Conservation (phyloP, 495 filamentous ascomycete species). For the Tuber brumale region DNA sequence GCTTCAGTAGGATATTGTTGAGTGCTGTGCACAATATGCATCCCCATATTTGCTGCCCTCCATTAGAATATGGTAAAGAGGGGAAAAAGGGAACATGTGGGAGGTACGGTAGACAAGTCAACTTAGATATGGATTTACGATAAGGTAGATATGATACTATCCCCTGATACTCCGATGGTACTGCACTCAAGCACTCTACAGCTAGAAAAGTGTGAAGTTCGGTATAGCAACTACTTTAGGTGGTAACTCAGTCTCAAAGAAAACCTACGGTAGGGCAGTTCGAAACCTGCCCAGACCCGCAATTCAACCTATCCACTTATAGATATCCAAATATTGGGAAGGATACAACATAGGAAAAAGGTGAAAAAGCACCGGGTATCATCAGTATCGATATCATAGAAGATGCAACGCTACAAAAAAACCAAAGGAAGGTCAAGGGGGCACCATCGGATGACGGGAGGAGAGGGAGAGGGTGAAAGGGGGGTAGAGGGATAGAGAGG, state of each 20-base stretch:
- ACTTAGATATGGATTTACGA: background rate
- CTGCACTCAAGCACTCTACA: background rate
- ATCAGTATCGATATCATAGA: background rate
- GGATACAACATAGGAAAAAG: background rate
- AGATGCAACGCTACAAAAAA: background rate
- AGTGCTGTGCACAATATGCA: background rate
- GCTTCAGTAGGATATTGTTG: background rate
- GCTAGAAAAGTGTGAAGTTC: background rate
- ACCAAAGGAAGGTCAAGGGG: background rate
- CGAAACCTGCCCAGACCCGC: slow-evolving; percentile 21
- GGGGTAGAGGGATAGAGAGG: background rate
- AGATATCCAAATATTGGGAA: background rate
- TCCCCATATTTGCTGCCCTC: background rate
- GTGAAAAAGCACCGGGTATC: background rate
- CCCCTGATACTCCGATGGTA: background rate
- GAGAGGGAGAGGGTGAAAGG: slow-evolving; percentile 5
- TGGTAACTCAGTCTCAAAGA: background rate
- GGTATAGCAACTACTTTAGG: background rate
- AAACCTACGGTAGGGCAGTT: slow-evolving; percentile 25
- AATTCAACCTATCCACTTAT: slow-evolving; percentile 16
- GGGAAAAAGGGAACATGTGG: background rate
- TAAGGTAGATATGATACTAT: background rate
- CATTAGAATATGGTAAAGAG: background rate
- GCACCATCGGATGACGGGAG: too few relatives aligned
- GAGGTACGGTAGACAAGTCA: background rate